Evolutionary conservation across 2,329 filamentous ascomycete genomes (phyloP), one percentile per base, ranked within the genome.

Genomic region (Pseudovirgaria hyperparasitica): DNA sequence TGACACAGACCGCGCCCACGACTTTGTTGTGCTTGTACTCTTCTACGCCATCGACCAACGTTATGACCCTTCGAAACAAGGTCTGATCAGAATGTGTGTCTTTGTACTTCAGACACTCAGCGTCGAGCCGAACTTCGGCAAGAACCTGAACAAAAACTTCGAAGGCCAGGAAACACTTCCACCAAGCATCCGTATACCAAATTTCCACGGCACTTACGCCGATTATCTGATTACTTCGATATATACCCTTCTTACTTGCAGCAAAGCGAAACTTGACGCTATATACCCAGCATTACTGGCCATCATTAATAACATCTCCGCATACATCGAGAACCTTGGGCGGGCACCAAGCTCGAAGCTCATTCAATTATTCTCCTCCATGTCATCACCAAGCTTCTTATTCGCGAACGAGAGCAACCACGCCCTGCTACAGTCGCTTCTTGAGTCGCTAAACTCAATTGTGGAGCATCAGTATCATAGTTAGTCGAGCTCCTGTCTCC

Each of bases 221-320:
- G 90, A 98, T 54, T 96, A 90, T 47, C 63, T 98, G 27, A 79
- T 98, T 33, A 87, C 86, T 74, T 92, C 86, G 5, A 86, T 96
- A 34, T 92, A 93, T 49, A 82, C 70, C 16, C 69, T 98, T 35
- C 92, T 96, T 45, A 90, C 85, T 0, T 79, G 76, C 5, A 92
- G 85, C 46, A 87, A 93, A 57, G 84, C 85, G 27, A 87, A 81
- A 38, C 67, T 96, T 6, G 80, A 86, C 23, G 82, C 85, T 9
- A 81, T 96, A 17, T 96, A 96, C 46, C 86, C 87, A 10, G 85
- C 90, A 1, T 64, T 98, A 4, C 59, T 98, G 23, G 85, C 87
- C 1, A 82, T 96, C 23, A 79, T 98, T 43, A 90, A 90, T 53
- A 98, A 98, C 45, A 76, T 94, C 36, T 76, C 86, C 8, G 78